Percentiles rank a stretch among this genome's conserved stretches.
These are phyloP conservation scores for Solanum bulbocastanum DNA, from an alignment of 257 asterid genomes.

Conservation along the genomic window DNA sequence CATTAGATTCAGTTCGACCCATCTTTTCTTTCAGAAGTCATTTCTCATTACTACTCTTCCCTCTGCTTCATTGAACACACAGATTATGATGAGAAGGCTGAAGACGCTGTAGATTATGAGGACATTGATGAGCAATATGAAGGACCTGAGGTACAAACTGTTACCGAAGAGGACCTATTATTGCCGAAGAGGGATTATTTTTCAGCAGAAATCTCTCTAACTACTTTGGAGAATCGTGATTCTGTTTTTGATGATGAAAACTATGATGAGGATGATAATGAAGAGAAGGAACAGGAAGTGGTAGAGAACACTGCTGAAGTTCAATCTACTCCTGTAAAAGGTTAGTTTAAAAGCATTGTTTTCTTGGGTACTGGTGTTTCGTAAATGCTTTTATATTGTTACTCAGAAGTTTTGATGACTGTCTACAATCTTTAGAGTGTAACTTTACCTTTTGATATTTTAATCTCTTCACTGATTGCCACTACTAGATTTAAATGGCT, in stretches of 20 bases:
- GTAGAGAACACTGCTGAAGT: constrained; percentile 30
- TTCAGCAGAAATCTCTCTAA: constrained; percentile 44
- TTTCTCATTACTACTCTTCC: constrained; percentile 11
- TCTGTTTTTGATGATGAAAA: constrained; percentile 89
- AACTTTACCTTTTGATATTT: background rate
- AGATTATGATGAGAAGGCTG: constrained; percentile 94
- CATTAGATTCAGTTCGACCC: background rate
- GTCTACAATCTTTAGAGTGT: background rate
- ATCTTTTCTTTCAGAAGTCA: background rate
- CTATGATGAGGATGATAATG: constrained; percentile 76
- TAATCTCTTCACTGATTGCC: background rate
- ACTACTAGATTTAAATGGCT: background rate
- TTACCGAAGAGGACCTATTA: constrained; percentile 85
- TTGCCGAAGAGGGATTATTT: constrained; percentile 60
- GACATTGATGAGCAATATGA: constrained; percentile 97
- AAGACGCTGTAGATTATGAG: constrained; percentile 95
- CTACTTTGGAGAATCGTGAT: constrained; percentile 39
- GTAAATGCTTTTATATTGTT: background rate
- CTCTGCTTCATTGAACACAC: constrained; percentile 8
- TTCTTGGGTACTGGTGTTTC: background rate
- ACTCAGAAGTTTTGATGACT: background rate
- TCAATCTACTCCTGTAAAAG: constrained; percentile 38
- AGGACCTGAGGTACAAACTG: constrained; percentile 91
- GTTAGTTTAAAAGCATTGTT: constrained; percentile 13
- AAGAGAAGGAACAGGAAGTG: constrained; percentile 34